Evolutionary conservation across 2,329 filamentous ascomycete genomes (phyloP), one percentile per base, ranked within the genome.

Genomic region (Sporothrix euskadiensis): DNA sequence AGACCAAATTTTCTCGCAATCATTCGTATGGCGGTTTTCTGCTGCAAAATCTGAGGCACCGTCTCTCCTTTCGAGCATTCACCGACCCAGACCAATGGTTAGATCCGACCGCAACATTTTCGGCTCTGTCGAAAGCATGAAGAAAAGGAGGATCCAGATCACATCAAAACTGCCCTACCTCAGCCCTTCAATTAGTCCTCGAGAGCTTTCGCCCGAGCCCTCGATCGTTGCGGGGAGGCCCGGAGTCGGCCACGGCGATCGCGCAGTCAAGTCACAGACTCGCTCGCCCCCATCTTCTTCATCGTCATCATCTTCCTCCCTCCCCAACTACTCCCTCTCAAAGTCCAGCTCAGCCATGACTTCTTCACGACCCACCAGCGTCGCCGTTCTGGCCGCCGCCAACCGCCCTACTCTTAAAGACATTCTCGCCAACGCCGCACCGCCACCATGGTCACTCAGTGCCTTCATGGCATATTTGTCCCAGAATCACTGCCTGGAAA

Each of bases 391-490:
- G 56, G 82, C 83, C 57, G 80, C 81, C 59, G 80, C 80, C 71
- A 82, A 80, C 76, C 84, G 83, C 39, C 95, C 94, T 59, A 92
- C 93, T 41, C 85, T 99, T 69, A 88, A 91, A 74, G 95, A 98
- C 78, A 97, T 99, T 39, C 88, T 99, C 61, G 88, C 92, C 76
- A 96, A 98, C 83, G 89, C 88, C 61, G 93, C 96, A 49, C 90
- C 93, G 9, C 90, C 94, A 56, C 96, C 96, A 77, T 98, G 94
- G 88, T 97, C 94, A 0, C 86, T 98, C 9, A 91, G 90, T 74
- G 95, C 95, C 44, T 98, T 98, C 82, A 98, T 96, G 89, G 94
- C 94, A 73, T 98, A 97, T 79, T 87, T 98, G 4, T 98, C 95
- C 0, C 94, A 97, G 80, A 98, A 98, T 79, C 95, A 98, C 82